Conservation (phyloP, 371 early-diverging fungal species). For the Rhizopus sp. region DNA sequence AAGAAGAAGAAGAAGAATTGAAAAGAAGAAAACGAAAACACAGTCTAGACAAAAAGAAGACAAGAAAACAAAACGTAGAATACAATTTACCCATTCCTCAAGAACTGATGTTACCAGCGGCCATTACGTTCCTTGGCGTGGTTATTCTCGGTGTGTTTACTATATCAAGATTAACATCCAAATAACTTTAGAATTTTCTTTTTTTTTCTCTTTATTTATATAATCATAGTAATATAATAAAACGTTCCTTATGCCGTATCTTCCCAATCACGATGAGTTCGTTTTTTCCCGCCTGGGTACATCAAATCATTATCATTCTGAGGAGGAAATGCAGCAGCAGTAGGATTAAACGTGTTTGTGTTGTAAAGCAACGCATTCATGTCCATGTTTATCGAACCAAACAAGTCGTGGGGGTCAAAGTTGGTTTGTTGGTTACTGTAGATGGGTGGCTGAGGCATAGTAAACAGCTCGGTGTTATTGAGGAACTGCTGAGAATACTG, state of each 20-base stretch:
- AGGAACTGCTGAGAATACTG: not conserved
- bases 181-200: too few relatives aligned
- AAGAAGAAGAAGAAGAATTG: not conserved
- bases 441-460: slow-evolving; percentile 1
- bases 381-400: slow-evolving; percentile 40
- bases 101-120: slow-evolving; percentile 55
- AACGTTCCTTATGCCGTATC: slow-evolving; percentile 21
- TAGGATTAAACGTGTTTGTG: slow-evolving; percentile 5
- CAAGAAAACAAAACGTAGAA: slow-evolving; percentile 6
- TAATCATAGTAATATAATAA: not conserved
- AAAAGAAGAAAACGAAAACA: not conserved
- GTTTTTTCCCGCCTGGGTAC: slow-evolving; percentile 31
- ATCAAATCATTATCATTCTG: slow-evolving; percentile 17
- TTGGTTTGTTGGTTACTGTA: slow-evolving; percentile 4
- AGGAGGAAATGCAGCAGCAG: not conserved
- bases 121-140: slow-evolving; percentile 57
- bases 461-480: not conserved
- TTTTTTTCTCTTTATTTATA: too few relatives aligned
- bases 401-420: slow-evolving; percentile 26
- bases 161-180: slow-evolving; percentile 36
- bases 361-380: slow-evolving; percentile 38
- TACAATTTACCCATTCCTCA: slow-evolving; percentile 45
- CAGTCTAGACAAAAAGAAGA: not conserved
- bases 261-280: slow-evolving; percentile 38
- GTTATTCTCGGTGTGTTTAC: slow-evolving; percentile 60